These are phyloP conservation scores for Geum urbanum DNA, from an alignment of 306 rosid species.

Conservation along the genomic window DNA sequence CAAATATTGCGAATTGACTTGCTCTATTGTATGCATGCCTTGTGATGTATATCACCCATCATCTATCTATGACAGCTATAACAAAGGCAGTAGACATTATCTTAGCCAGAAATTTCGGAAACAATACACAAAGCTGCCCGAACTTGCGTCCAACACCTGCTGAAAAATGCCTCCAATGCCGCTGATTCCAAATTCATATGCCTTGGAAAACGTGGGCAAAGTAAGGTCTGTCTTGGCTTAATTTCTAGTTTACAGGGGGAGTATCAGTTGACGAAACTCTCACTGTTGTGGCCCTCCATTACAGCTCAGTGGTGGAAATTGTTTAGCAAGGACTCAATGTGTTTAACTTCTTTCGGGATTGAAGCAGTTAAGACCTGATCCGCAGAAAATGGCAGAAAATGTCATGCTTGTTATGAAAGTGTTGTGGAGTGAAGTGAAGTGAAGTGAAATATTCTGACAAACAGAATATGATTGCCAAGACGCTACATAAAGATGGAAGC, in stretches of 20 bases:
- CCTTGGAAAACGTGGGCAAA: too few species aligned
- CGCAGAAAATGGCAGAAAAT: conserved; percentile 10
- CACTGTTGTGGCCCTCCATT: conserved; percentile 32
- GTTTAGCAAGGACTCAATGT: conserved; percentile 75
- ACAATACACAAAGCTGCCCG: not conserved
- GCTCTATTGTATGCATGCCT: not conserved
- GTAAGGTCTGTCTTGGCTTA: not conserved
- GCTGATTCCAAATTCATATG: not conserved
- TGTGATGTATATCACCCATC: not conserved
- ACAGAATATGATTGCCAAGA: not conserved
- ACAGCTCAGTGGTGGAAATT: conserved; percentile 50
- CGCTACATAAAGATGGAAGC: not conserved
- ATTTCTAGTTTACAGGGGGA: not conserved
- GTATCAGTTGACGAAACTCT: conserved; percentile 35
- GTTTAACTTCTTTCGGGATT: conserved; percentile 79
- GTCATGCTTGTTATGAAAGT: not conserved
- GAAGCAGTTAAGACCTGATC: conserved; percentile 69
- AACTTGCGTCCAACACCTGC: not conserved
- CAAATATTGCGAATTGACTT: not conserved
- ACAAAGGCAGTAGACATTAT: too few species aligned
- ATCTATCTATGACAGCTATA: not conserved
- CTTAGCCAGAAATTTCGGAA: not conserved
- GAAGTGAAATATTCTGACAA: too few species aligned
- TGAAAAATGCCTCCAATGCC: conserved; percentile 4
- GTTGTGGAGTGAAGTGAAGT: too few species aligned